Percentiles rank a stretch among this genome's conserved stretches.
Evolutionary conservation across 192 early-diverging fungal genomes (phyloP).

Genomic region (Haplosporangium gracile): DNA sequence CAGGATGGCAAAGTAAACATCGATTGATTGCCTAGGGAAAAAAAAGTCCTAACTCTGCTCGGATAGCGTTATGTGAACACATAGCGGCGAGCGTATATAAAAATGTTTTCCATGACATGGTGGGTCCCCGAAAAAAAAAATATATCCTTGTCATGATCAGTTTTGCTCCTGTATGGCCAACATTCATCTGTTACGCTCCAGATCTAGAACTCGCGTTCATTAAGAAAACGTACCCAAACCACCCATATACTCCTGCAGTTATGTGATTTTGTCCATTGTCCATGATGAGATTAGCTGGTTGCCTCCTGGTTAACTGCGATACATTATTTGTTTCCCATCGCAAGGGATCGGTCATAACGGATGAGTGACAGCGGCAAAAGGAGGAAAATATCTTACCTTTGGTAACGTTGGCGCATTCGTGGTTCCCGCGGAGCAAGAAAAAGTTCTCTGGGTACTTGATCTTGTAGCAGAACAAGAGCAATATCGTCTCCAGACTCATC

Average conservation of each 20-base stretch:
- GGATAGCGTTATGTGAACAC: background rate
- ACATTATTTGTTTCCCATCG: background rate
- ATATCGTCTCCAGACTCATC: conserved; percentile 93
- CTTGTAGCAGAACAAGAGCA: conserved; percentile 95
- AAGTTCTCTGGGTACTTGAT: conserved; percentile 98
- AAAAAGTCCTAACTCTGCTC: background rate
- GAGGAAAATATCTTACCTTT: conserved; percentile 63
- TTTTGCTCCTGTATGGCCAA: background rate
- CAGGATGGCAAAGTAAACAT: background rate
- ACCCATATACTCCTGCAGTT: background rate
- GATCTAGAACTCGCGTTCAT: background rate
- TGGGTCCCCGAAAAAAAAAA: background rate
- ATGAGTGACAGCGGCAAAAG: too few relatives aligned
- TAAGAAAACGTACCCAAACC: background rate
- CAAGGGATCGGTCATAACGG: too few relatives aligned
- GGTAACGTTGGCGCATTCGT: conserved; percentile 95
- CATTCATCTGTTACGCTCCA: background rate
- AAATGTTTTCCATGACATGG: background rate
- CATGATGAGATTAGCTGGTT: background rate
- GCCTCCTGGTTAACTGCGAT: background rate
- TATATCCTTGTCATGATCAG: background rate
- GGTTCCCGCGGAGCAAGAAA: conserved; percentile 95
- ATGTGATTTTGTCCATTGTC: background rate
- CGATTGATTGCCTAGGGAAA: background rate
- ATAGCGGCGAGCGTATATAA: background rate